These are phyloP conservation scores for Erythrobasidium hasegawianum DNA, from an alignment of 1,284 basidiomycete genomes.

Conservation along the genomic window DNA sequence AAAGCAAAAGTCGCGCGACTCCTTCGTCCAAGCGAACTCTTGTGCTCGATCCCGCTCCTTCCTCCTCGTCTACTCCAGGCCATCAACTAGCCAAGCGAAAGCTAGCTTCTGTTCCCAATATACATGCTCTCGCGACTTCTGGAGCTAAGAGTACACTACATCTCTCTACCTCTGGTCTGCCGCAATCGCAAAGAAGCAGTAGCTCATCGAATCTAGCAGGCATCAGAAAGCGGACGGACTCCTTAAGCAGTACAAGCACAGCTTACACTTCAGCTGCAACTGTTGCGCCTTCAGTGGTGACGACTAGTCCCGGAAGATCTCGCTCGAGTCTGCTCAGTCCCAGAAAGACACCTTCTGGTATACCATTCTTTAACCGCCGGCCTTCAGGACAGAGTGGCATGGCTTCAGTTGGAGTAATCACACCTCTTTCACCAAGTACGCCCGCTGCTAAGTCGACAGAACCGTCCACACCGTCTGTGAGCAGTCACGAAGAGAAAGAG, in stretches of 20 bases:
- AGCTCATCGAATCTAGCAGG: slow-evolving; percentile 6
- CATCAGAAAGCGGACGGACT: slow-evolving; percentile 36
- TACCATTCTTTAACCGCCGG: slow-evolving; percentile 85
- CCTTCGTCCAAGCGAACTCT: slow-evolving; percentile 47
- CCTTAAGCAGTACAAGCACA: slow-evolving; percentile 38
- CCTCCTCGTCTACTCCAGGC: background rate
- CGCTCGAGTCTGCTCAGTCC: slow-evolving; percentile 46
- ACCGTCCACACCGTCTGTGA: slow-evolving; percentile 34
- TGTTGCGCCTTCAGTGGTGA: slow-evolving; percentile 33
- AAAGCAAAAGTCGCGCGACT: slow-evolving; percentile 51
- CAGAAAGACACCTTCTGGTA: slow-evolving; percentile 84
- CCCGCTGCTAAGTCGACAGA: slow-evolving; percentile 46
- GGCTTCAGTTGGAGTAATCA: slow-evolving; percentile 55
- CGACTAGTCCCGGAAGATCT: slow-evolving; percentile 42
- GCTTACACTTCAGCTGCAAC: slow-evolving; percentile 25
- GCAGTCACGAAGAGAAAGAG: slow-evolving; percentile 11
- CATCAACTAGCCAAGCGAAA: slow-evolving; percentile 35
- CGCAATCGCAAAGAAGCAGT: slow-evolving; percentile 35
- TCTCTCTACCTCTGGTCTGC: slow-evolving; percentile 8
- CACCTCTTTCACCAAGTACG: slow-evolving; percentile 21
- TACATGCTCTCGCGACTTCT: slow-evolving; percentile 36
- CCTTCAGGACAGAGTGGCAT: slow-evolving; percentile 48
- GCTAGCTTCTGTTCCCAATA: slow-evolving; percentile 42
- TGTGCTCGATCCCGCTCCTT: background rate
- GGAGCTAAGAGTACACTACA: background rate